phyloP scores from a whole-genome alignment of 2,329 filamentous ascomycete genomes.

The Sporothrix dimorphospora region DNA sequence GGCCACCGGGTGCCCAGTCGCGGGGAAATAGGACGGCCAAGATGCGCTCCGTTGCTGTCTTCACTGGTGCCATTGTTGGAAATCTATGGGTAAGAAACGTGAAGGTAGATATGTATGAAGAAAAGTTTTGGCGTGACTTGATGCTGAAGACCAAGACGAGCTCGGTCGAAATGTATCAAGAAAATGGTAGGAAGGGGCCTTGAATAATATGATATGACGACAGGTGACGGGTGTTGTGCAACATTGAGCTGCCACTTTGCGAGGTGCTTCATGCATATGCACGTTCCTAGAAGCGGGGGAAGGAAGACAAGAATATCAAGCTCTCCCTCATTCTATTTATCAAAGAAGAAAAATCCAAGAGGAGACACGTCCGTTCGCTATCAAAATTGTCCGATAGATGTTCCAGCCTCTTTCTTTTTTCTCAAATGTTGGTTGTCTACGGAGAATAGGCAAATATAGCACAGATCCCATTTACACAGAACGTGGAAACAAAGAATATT shows the following conservation, averaged over 20 bases:
- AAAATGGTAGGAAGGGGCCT: neutral
- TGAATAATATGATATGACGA: neutral
- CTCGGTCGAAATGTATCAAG: neutral
- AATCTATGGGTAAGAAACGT: neutral
- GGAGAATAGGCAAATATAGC: neutral
- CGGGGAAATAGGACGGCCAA: neutral
- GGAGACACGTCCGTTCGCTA: neutral
- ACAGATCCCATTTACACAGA: neutral
- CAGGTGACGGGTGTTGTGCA: neutral
- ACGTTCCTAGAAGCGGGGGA: neutral
- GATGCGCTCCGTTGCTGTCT: neutral
- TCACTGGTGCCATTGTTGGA: neutral
- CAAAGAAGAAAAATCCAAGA: neutral
- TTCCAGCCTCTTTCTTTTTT: constrained; percentile 17
- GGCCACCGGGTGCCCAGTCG: constrained; percentile 9
- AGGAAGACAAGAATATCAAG: neutral
- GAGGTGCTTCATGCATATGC: neutral
- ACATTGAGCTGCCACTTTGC: neutral
- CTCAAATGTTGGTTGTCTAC: neutral
- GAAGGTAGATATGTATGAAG: neutral
- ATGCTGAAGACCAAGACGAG: no score
- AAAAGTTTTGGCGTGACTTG: neutral
- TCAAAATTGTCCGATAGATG: constrained; percentile 1
- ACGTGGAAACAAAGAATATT: neutral
- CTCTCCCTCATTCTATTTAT: neutral